Base-by-base conservation (phyloP, 1,284 basidiomycete species). In the Cryptococcus neoformans region DNA sequence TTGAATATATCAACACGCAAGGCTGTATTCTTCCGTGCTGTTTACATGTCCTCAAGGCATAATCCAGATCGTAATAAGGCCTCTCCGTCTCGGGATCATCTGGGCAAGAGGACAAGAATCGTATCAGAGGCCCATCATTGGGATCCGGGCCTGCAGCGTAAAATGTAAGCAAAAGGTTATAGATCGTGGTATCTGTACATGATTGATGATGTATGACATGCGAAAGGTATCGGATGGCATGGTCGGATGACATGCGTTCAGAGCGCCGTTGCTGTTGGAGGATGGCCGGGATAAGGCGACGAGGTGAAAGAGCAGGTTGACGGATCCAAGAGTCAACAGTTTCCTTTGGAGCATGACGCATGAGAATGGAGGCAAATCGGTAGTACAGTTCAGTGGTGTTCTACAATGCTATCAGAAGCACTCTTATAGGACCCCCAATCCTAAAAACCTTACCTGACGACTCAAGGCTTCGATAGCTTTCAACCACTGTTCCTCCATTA, bases 21-120 rank as follows among this genome's bases (percentile, higher is more conserved):
- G 95, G 86, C 67, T 94, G 90, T 36, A 86, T 90, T 49, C 90
- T 82, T 5, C 86, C 85, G 44, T 88, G 82, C 62, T 86, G 84
- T 69, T 91, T 92, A 80, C 94, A 99, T 47, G 96, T 78, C 8
- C 96, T 85, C 57, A 99, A 75, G 0, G 95, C 96, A 72, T 98
- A 99, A 79, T 99, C 94, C 41, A 99, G 84, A 68, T 99, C 95
- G 72, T 93, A 99, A 75, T 92, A 96, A 1, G 95, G 94, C 69
- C 86, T 87, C 3, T 85, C 86, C 0, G 90, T 90, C 21, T 89
- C 73, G 1, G 92, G 88, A 72, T 97, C 87, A 16, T 85, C 83
- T 1, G 90, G 92, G 1, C 90, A 87, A 0, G 84, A 84, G n/a
- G 85, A 84, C 41, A 99, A 83, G 80, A 96, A 98, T 28, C 86